phyloP scores from a whole-genome alignment of 768 basidiomycete species.

The Cyathus striatus region DNA sequence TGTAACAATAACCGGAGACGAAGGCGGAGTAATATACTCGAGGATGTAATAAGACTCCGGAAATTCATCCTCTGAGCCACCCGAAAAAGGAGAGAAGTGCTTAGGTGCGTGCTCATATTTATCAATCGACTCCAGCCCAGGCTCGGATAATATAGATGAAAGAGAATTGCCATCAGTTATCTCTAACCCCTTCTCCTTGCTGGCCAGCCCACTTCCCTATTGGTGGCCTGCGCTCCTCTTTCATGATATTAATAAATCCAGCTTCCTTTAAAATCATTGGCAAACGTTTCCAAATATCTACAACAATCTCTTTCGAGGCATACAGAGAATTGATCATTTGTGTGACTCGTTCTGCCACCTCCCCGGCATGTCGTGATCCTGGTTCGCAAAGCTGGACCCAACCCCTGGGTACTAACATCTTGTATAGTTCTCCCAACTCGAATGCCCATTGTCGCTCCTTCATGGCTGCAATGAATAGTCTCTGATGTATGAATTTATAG shows the following conservation, averaged over 20 bases:
- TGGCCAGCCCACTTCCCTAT: constrained; percentile 1
- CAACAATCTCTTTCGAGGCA: background rate
- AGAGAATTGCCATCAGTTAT: too few relatives aligned
- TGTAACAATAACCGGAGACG: too few relatives aligned
- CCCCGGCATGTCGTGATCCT: background rate
- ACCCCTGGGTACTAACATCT: background rate
- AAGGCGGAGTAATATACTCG: too few relatives aligned
- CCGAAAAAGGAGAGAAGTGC: too few relatives aligned
- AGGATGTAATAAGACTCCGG: too few relatives aligned
- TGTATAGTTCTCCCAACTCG: background rate
- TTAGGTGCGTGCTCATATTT: too few relatives aligned
- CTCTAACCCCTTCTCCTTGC: background rate
- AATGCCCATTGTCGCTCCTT: background rate
- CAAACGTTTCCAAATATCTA: background rate
- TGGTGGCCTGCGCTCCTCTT: background rate
- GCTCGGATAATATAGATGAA: too few relatives aligned
- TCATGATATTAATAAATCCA: background rate
- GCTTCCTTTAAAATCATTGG: background rate
- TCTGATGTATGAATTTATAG: background rate
- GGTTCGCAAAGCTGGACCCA: constrained; percentile 2
- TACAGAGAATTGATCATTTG: background rate
- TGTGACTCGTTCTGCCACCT: background rate
- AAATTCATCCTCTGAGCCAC: too few relatives aligned
- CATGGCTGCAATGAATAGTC: background rate
- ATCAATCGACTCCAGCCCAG: too few relatives aligned